Base-by-base conservation (phyloP, 139 green algal species). In the Ettlia oleoabundans region DNA sequence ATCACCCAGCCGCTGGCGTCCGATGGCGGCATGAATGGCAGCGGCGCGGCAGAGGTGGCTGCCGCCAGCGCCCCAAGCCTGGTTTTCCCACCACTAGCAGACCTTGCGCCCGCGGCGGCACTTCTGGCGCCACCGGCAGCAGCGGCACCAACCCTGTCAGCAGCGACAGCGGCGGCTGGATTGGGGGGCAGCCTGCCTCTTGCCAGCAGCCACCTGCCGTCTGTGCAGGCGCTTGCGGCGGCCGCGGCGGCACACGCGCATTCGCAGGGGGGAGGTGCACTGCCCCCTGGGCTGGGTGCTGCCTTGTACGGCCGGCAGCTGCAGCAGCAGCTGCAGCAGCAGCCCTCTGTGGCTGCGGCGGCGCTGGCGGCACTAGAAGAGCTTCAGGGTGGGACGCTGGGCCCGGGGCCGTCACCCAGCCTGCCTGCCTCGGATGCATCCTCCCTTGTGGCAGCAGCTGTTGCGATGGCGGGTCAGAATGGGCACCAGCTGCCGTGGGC, bases 271-370 rank as follows among this genome's bases (percentile, higher is more conserved):
- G 63, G 63, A 8, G 30, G 9, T n/a, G n/a, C n/a, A n/a, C n/a
- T n/a, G n/a, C n/a, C n/a, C n/a, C n/a, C n/a, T n/a, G n/a, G n/a
- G 35, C 65, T 52, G 37, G 68, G 26, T 61, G 68, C 67, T 22
- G 28, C 15, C 26, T 30, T 2, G 67, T 35, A 37, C 2, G 19
- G 13, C 10, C 28, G 37, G 38, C 68, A 76, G 28, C 5, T 35
- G 41, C 21, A 61, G 38, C 68, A 41, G 68, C 68, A 76, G 68
- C 68, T 61, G 64, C 64, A 71, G 64, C 42, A 62, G 42, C 69
- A 41, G 69, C 28, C 22, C 30, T 21, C 21, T 4, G 18, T 21
- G 70, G 69, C 42, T 22, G 15, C 5, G 42, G 42, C 13, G 3
- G 8, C 9, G 69, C n/a, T n/a, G n/a, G n/a, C n/a, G n/a, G n/a